Percentiles rank a stretch among this genome's conserved stretches.
Evolutionary conservation across 176 grass and related monocot genomes (phyloP).

Genomic region (Carex parvula): DNA sequence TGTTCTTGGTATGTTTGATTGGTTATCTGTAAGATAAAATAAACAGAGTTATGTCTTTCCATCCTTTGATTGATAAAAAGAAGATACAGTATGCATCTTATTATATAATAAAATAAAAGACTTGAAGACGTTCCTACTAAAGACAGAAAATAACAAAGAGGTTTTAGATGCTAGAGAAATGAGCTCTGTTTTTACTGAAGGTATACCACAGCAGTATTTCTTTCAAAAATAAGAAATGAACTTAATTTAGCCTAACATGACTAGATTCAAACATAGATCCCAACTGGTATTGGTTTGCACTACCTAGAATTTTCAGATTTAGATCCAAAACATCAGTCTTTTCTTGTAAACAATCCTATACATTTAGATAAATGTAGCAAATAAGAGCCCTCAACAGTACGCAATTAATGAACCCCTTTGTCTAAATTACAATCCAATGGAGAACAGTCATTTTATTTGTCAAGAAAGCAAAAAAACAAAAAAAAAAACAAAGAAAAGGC

Average conservation of each 20-base stretch:
- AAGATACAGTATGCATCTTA: neutral
- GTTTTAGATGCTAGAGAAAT: neutral
- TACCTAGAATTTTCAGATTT: too few relatives aligned
- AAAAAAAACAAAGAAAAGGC: too few relatives aligned
- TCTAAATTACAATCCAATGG: too few relatives aligned
- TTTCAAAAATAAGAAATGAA: neutral
- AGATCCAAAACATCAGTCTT: neutral
- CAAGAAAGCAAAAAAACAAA: too few relatives aligned
- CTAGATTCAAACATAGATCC: neutral
- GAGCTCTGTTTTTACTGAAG: neutral
- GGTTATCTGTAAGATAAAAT: neutral
- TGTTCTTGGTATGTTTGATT: neutral
- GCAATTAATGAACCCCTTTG: too few relatives aligned
- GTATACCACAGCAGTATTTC: neutral
- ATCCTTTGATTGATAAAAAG: neutral
- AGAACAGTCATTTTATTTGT: too few relatives aligned
- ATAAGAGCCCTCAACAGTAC: too few relatives aligned
- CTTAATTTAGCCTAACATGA: neutral
- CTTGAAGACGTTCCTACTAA: neutral
- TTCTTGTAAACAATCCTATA: too few relatives aligned
- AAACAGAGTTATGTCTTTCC: neutral
- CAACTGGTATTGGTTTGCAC: neutral
- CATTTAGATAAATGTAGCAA: too few relatives aligned
- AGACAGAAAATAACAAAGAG: neutral
- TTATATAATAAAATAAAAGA: neutral